Evolutionary conservation across 2,329 filamentous ascomycete genomes (phyloP).

Genomic region (Fusarium nematophilum): DNA sequence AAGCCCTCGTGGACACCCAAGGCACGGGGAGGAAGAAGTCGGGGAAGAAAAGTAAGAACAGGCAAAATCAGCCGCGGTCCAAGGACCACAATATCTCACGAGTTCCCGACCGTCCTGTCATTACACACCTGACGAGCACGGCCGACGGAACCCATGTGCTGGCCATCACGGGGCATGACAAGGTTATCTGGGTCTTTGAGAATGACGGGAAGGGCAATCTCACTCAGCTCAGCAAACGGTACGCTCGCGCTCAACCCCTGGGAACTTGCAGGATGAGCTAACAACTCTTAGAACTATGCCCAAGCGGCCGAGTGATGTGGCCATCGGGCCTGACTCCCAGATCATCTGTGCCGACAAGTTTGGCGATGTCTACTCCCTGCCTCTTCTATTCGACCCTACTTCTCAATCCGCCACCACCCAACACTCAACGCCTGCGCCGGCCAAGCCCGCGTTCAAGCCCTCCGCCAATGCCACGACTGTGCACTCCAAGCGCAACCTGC

Average conservation of each 20-base stretch:
- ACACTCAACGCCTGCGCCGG: constrained; percentile 24
- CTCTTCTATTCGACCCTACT: constrained; percentile 60
- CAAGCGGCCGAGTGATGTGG: constrained; percentile 85
- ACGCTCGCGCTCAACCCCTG: constrained; percentile 29
- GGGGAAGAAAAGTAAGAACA: constrained; percentile 46
- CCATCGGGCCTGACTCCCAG: constrained; percentile 75
- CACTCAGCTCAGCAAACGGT: constrained; percentile 78
- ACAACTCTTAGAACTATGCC: constrained; percentile 76
- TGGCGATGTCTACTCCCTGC: constrained; percentile 92
- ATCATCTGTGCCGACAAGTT: constrained; percentile 95
- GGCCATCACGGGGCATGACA: constrained; percentile 90
- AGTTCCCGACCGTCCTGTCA: constrained; percentile 67
- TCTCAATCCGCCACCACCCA: constrained; percentile 19
- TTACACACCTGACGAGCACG: constrained; percentile 76
- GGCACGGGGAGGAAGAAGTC: constrained; percentile 40
- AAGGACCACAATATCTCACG: constrained; percentile 42
- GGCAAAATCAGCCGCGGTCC: constrained; percentile 39
- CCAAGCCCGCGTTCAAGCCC: constrained; percentile 54
- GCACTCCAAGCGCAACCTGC: constrained; percentile 72
- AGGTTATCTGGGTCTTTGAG: constrained; percentile 85
- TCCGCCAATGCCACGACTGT: constrained; percentile 70
- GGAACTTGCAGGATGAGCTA: constrained; percentile 34
- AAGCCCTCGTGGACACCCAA: constrained; percentile 17
- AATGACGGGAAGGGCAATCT: constrained; percentile 71
- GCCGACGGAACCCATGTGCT: constrained; percentile 75